phyloP scores from a whole-genome alignment of 164 flowering plant species.

The Vitis riparia region DNA sequence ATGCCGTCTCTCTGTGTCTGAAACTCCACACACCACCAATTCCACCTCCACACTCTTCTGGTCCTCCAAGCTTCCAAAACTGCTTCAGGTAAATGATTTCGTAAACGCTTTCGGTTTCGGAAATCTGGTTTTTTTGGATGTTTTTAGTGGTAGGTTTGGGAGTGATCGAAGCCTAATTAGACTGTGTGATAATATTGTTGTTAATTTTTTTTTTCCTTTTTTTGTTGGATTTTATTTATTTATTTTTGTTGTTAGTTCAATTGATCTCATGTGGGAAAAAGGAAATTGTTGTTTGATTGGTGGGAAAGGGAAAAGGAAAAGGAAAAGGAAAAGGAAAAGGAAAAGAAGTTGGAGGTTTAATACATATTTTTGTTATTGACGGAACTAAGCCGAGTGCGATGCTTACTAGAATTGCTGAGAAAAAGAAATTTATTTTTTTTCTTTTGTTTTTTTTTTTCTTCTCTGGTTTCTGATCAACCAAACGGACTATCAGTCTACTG shows the following conservation, averaged over 20 bases:
- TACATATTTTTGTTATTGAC: too few species aligned
- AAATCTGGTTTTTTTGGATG: background rate
- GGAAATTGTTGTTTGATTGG: background rate
- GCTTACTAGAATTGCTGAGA: too few species aligned
- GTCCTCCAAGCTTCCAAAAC: background rate
- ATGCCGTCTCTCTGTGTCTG: background rate
- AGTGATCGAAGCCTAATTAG: background rate
- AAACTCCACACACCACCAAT: conserved; percentile 7
- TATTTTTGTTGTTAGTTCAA: too few species aligned
- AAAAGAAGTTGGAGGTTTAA: background rate
- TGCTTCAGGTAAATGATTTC: background rate
- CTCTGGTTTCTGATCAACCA: too few species aligned
- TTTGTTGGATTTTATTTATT: too few species aligned
- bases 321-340: too few species aligned
- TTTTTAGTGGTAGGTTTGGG: background rate
- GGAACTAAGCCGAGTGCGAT: too few species aligned
- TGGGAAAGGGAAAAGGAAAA: background rate
- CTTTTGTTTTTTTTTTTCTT: too few species aligned
- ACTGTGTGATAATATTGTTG: background rate
- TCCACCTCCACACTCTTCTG: conserved; percentile 4
- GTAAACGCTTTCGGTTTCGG: background rate
- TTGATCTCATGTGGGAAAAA: background rate
- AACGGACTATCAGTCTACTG: too few species aligned
- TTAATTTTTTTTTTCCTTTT: background rate
- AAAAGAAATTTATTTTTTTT: too few species aligned